Evolutionary conservation across 257 asterid species (phyloP), one percentile per base, ranked within the genome.

Genomic region (Petrea volubilis): DNA sequence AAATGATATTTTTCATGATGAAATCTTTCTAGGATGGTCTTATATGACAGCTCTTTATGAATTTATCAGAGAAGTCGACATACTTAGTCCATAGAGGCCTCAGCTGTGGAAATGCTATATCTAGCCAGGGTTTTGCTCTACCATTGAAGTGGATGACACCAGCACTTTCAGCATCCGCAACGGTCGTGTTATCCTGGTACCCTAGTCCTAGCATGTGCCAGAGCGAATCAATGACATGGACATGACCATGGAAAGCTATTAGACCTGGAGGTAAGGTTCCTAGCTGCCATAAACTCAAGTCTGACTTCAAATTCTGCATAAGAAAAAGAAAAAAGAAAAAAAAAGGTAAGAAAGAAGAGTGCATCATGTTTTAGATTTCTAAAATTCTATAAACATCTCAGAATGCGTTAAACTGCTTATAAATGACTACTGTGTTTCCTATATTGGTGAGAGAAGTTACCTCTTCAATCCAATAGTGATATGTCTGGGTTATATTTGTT

Each of bases 131-230:
- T 85, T 94, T 94, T 71, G 98, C 96, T 85, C 97, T 80, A 46
- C 98, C 98, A 60, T 94, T 94, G 74, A 86, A 91, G 78, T 94
- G 98, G 77, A 91, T 59, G 17, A 93, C 98, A 6, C 88, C 98
- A 12, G 98, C 98, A 62, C 72, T 80, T 77, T 82, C 84, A 76
- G 95, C 97, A 63, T 80, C 89, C 41, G 79, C 82, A 56, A 85
- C 25, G 27, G 90, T 85, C 23, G 97, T 91, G 73, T 87, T 91
- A 11, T 89, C 97, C 77, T 94, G 96, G 79, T 94, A 94, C 1
- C 98, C 98, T 13, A 94, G 85, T 68, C 98, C 98, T 28, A 89
- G 82, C 96, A 91, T 91, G 89, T 94, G 97, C 98, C 98, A 91
- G 58, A 89, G 91, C 3, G 97, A 95, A 68, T 87, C 85, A 24